These are phyloP conservation scores for Chiua virens DNA, from an alignment of 768 basidiomycete genomes.

Conservation along the genomic window DNA sequence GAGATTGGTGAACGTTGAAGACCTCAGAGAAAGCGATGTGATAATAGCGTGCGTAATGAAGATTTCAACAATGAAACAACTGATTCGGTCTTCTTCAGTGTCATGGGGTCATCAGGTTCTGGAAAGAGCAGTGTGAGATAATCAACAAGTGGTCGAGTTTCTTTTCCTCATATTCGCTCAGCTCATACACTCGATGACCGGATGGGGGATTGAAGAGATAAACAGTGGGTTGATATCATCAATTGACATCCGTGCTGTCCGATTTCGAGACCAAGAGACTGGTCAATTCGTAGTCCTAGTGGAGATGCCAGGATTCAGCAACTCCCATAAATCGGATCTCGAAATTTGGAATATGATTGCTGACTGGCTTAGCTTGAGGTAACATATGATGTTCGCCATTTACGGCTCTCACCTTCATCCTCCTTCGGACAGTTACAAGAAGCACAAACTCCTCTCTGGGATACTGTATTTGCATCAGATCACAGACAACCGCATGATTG, in stretches of 20 bases:
- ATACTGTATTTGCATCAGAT: too few relatives aligned
- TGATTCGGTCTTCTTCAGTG: neutral
- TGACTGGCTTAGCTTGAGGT: neutral
- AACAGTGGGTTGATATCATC: slow-evolving; percentile 13
- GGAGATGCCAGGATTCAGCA: slow-evolving; percentile 26
- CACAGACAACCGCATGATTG: too few relatives aligned
- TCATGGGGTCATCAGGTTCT: slow-evolving; percentile 14
- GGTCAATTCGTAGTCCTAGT: slow-evolving; percentile 14
- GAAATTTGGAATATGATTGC: slow-evolving; percentile 5
- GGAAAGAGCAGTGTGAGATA: slow-evolving; percentile 1
- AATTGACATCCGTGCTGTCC: slow-evolving; percentile 2
- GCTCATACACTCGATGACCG: slow-evolving; percentile 12
- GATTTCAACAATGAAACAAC: neutral
- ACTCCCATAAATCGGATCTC: slow-evolving; percentile 13
- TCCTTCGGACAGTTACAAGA: too few relatives aligned
- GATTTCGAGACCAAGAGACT: slow-evolving; percentile 2
- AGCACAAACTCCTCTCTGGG: too few relatives aligned
- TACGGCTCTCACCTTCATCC: too few relatives aligned
- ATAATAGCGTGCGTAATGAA: slow-evolving; percentile 16
- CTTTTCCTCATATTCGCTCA: slow-evolving; percentile 1
- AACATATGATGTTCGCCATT: neutral
- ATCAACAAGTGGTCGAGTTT: neutral
- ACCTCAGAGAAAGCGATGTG: neutral
- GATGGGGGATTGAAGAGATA: neutral
- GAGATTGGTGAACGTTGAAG: neutral